Conservation (phyloP, 1,284 basidiomycete genomes). For the Malassezia yamatoensis region DNA sequence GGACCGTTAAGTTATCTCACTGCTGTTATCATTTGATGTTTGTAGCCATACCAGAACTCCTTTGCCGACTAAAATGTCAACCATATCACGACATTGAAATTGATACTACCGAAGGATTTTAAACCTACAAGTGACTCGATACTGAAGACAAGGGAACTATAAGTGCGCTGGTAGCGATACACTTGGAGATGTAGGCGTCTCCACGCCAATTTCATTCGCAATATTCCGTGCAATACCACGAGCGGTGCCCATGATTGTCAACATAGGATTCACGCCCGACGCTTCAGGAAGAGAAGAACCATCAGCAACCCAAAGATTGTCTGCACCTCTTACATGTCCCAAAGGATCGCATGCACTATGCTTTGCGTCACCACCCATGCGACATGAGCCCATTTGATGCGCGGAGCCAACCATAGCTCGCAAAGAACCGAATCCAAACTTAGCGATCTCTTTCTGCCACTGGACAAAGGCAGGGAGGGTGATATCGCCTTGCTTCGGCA, state of each 20-base stretch:
- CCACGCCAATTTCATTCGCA: constrained; percentile 38
- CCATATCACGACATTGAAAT: no score
- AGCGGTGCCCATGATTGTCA: constrained; percentile 47
- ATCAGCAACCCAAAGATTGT: constrained; percentile 51
- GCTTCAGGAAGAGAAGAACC: constrained; percentile 50
- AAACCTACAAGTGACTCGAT: neutral
- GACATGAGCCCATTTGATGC: constrained; percentile 50
- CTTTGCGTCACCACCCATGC: constrained; percentile 47
- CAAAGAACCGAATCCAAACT: constrained; percentile 27
- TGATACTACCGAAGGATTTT: no score
- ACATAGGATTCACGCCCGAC: constrained; percentile 52
- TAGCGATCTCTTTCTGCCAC: constrained; percentile 40
- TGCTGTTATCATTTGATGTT: no score
- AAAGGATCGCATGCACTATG: constrained; percentile 48
- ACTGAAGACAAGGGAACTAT: neutral
- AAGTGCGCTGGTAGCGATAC: neutral
- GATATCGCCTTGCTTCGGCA: constrained; percentile 28
- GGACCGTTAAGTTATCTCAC: no score
- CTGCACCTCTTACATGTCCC: constrained; percentile 50
- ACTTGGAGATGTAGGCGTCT: neutral
- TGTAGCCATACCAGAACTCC: no score
- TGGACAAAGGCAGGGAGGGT: constrained; percentile 31
- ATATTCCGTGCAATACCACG: constrained; percentile 40
- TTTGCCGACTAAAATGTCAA: no score
- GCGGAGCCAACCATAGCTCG: constrained; percentile 31